Evolutionary conservation across 805 yeast genomes (phyloP), one percentile per base, ranked within the genome.

Genomic region (Ogataea methylovora): DNA sequence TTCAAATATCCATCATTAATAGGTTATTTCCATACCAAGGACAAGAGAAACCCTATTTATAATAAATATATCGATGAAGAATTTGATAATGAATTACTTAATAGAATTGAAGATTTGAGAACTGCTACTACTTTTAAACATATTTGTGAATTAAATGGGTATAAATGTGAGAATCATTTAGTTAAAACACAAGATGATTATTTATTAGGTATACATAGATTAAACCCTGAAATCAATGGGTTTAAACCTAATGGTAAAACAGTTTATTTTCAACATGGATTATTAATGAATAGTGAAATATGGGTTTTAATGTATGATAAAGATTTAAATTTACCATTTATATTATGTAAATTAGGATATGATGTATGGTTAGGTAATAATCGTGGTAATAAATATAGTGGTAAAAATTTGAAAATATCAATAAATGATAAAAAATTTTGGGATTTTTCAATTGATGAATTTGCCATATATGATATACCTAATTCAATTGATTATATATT

Each of bases 311-410:
- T 39, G 65, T 70, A 39, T 39, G 58, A 42, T 2, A 43, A 39
- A 4, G 35, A 45, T 9, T 63, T 67, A 30, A 76, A 78, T 42
- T 58, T 92, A 31, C 96, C 97, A 0, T 81, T 84, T 52, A 61
- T 75, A 3, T 65, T 90, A 23, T 79, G 79, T 40, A 86, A 87
- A 38, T 54, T 76, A 30, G 97, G 97, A 3, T 88, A 76, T 54
- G 97, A 88, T 52, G 95, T 90, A 8, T 88, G 96, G 96, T 62
- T 88, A 42, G 97, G 97, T 0, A 85, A 85, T 56, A 85, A 84
- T 51, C 67, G 95, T 35, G 95, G 95, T 11, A 90, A 88, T 60
- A 92, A 90, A 61, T 90, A 90, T 60, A 81, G 94, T 3, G 78
- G 80, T 39, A 87, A 87, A 46, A 95, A 90, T 56, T 38, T 68